Base-by-base conservation (phyloP, 768 basidiomycete genomes). In the button mushroom (Agaricus bisporus) region DNA sequence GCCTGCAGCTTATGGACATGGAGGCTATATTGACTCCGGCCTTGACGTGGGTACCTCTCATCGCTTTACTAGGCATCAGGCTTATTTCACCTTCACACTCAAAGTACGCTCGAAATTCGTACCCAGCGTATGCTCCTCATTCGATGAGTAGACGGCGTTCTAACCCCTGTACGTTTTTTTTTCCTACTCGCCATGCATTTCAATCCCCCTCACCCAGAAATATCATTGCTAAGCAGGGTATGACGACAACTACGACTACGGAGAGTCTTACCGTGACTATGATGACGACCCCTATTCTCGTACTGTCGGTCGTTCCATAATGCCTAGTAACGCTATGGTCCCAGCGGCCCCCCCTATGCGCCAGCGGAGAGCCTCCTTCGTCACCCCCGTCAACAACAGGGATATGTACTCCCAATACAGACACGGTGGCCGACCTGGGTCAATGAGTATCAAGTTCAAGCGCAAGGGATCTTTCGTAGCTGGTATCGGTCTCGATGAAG, bases 401-500 rank as follows among this genome's bases (percentile, higher is more conserved):
- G 53, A 54, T 10, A 28, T 18, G 11, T 48, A 54, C n/a, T 54
- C 53, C 48, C 39, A 48, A n/a, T 79, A 75, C 63, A 76, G 74
- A 29, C 56, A 52, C 32, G 59, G 59, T 20, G 56, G 51, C 18
- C 71, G 74, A 22, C 71, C 76, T 12, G 77, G 74, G 59, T 71
- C 77, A 25, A 68, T 75, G 38, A 70, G 80, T 50, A 71, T 89
- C 55, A 87, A 85, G 64, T 89, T 89, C 70, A 86, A 84, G 68
- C 80, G 82, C 64, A 88, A 84, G 71, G 84, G 83, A 10, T 72
- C 81, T 11, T 79, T 86, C 63, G 70, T 76, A 48, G 73, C 79
- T 18, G 87, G 87, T 6, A 77, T 89, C 59, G 81, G 76, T 37
- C 75, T 89, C 17, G 77, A 76, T 17, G 86, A 87, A 66, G 86